A percentile compares a stretch with the other conserved stretches of the same genome.
phyloP scores from a whole-genome alignment of 208 protist species.

The Strigomonas galati region DNA sequence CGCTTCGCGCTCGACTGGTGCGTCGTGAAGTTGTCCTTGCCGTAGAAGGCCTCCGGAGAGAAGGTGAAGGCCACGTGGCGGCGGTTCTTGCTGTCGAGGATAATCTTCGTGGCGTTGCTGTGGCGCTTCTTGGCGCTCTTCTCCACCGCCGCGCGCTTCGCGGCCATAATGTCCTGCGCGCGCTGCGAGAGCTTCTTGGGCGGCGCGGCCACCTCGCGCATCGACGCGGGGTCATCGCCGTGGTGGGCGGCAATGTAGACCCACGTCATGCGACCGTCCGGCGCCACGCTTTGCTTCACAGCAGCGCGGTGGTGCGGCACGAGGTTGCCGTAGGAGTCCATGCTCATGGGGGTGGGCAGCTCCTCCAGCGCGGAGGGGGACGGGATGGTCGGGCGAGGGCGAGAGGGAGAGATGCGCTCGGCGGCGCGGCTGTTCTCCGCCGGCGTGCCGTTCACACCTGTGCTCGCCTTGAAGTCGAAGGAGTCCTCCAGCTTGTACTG shows the following conservation, averaged over 20 bases:
- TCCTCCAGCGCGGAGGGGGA: conserved; percentile 41
- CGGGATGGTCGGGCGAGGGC: conserved; percentile 38
- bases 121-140: conserved; percentile 32
- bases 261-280: conserved; percentile 57
- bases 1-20: conserved; percentile 20
- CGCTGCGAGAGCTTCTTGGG: conserved; percentile 58
- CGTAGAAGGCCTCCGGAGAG: conserved; percentile 20
- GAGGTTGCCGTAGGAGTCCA: conserved; percentile 35
- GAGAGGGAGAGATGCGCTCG: conserved; percentile 3
- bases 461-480: neutral
- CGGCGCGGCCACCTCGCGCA: conserved; percentile 44
- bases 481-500: neutral
- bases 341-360: conserved; percentile 27
- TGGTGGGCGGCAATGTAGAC: conserved; percentile 40
- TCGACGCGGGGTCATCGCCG: conserved; percentile 17
- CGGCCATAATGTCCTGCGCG: conserved; percentile 54
- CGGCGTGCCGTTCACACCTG: neutral
- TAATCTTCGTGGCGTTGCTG: conserved; percentile 21
- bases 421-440: conserved; percentile 9
- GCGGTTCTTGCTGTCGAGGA: conserved; percentile 9
- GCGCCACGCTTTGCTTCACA: conserved; percentile 34
- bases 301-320: conserved; percentile 28
- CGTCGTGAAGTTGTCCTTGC: conserved; percentile 8
- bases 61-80: conserved; percentile 1
- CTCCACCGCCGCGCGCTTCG: conserved; percentile 36